Percentiles rank a stretch among this genome's conserved stretches.
Evolutionary conservation across 192 early-diverging fungal species (phyloP).

Genomic region (Coemansia sp.): DNA sequence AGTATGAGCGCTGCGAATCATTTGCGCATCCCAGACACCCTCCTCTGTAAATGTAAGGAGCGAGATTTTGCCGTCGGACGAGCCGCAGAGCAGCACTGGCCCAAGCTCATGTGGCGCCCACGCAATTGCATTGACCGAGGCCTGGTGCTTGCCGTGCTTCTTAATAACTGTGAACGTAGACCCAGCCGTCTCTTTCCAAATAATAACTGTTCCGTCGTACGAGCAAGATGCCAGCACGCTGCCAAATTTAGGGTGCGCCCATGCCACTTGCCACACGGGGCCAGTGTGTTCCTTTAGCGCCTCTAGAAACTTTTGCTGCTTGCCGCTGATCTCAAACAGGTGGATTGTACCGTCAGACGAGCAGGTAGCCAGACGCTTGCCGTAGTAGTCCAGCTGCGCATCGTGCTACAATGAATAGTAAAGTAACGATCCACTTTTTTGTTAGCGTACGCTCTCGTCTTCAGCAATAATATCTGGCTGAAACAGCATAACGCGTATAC

Average conservation of each 20-base stretch:
- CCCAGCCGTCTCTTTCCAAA: constrained; percentile 92
- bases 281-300: constrained; percentile 81
- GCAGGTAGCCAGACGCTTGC: constrained; percentile 94
- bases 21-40: constrained; percentile 80
- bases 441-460: background rate
- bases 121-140: constrained; percentile 95
- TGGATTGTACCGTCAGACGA: constrained; percentile 95
- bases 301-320: constrained; percentile 54
- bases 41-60: constrained; percentile 93
- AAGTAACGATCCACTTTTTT: constrained; percentile 2
- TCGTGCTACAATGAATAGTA: constrained; percentile 61
- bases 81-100: constrained; percentile 87
- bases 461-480: background rate
- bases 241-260: constrained; percentile 99
- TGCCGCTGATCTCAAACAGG: constrained; percentile 85
- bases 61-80: constrained; percentile 94
- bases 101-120: constrained; percentile 99
- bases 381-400: constrained; percentile 82
- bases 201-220: constrained; percentile 93
- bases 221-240: constrained; percentile 94
- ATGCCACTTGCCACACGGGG: constrained; percentile 99
- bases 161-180: constrained; percentile 60
- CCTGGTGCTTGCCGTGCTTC: constrained; percentile 86
- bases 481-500: constrained; percentile 17
- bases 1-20: constrained; percentile 80